Conservation (phyloP, 768 basidiomycete species). For the Boletus speciosus region DNA sequence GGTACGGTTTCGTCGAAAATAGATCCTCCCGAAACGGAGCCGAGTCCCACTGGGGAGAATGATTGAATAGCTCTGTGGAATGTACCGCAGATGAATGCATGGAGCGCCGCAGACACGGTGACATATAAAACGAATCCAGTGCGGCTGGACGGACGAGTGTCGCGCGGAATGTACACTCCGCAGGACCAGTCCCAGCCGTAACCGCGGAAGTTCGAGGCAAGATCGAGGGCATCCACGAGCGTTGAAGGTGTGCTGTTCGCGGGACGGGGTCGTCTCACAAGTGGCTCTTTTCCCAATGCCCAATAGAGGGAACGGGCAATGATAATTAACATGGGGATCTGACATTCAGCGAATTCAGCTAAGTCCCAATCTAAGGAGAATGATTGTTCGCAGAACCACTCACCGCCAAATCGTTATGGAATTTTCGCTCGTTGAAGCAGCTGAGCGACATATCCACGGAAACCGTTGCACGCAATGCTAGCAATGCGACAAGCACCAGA, state of each 20-base stretch:
- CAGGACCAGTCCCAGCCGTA: not conserved
- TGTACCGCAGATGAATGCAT: not conserved
- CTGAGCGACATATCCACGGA: not conserved
- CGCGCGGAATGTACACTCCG: not conserved
- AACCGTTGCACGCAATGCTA: not conserved
- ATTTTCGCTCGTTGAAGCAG: not conserved
- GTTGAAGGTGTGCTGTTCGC: not conserved
- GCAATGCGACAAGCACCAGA: not conserved
- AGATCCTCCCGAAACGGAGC: not conserved
- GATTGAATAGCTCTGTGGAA: not conserved
- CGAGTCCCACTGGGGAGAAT: not conserved
- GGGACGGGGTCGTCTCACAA: not conserved
- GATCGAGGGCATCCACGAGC: not conserved
- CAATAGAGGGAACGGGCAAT: not conserved
- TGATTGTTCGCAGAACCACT: not conserved
- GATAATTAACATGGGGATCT: not conserved
- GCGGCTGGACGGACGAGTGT: not conserved
- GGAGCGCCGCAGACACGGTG: not conserved
- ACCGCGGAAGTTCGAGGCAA: not conserved
- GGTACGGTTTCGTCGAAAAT: not conserved
- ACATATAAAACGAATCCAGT: not conserved
- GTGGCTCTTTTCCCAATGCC: not conserved
- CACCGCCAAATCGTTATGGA: not conserved
- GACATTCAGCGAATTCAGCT: not conserved
- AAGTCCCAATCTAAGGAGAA: not conserved